phyloP scores from a whole-genome alignment of 2,329 filamentous ascomycete species.

The Penicillium hesseltinei region DNA sequence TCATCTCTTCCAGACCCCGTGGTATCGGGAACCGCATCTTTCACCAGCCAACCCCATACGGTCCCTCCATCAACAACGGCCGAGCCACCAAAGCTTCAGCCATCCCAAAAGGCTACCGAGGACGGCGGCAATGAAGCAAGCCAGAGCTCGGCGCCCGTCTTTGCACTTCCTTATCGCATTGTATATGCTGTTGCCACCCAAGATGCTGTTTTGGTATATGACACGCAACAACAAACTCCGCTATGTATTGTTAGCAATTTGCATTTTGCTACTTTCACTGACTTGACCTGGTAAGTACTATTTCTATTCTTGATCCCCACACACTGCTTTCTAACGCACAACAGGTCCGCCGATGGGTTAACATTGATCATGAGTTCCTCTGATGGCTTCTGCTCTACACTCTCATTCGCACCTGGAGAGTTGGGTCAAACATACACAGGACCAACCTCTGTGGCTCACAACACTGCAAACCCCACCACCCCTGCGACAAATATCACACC shows the following conservation, averaged over 20 bases:
- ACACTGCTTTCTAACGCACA: conserved; percentile 25
- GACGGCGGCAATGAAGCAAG: conserved; percentile 49
- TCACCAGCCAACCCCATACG: conserved; percentile 58
- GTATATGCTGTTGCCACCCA: conserved; percentile 96
- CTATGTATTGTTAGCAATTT: conserved; percentile 94
- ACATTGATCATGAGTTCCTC: conserved; percentile 94
- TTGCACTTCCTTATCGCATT: conserved; percentile 86
- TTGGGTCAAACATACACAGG: conserved; percentile 76
- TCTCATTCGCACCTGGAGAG: conserved; percentile 81
- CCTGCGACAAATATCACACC: conserved; percentile 66
- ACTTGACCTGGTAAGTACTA: conserved; percentile 78
- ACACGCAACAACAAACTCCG: conserved; percentile 93
- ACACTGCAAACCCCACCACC: conserved; percentile 39
- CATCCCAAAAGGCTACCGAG: conserved; percentile 54
- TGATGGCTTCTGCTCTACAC: conserved; percentile 91
- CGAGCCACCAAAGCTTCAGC: conserved; percentile 53
- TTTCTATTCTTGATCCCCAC: background rate
- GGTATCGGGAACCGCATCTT: conserved; percentile 54
- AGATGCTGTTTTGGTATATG: conserved; percentile 90
- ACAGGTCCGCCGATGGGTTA: conserved; percentile 70
- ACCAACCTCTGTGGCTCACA: conserved; percentile 27
- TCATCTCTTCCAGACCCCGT: conserved; percentile 80
- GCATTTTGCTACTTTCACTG: conserved; percentile 96
- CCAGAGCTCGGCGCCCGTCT: conserved; percentile 62
- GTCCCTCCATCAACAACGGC: conserved; percentile 64